Conservation (phyloP, 2,329 filamentous ascomycete species). For the Colletotrichum spaethianum region DNA sequence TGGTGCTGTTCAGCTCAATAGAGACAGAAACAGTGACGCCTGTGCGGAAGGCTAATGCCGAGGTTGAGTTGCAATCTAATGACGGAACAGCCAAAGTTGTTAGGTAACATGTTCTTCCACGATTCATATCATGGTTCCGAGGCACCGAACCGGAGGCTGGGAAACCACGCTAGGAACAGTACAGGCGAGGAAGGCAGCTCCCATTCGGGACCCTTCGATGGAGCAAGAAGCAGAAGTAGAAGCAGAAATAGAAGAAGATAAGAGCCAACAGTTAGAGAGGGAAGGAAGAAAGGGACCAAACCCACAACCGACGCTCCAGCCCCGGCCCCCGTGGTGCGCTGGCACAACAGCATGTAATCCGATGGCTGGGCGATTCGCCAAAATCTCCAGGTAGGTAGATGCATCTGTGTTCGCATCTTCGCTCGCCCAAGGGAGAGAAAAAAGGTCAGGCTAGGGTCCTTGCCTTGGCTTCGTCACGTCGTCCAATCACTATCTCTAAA, state of each 20-base stretch:
- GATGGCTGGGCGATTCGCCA: slow-evolving; percentile 3
- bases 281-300: background rate
- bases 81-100: background rate
- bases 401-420: background rate
- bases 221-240: background rate
- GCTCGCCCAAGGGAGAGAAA: background rate
- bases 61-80: background rate
- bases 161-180: background rate
- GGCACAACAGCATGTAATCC: background rate
- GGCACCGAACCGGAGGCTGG: background rate
- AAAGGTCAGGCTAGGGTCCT: slow-evolving; percentile 11
- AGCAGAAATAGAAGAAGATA: background rate
- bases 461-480: background rate
- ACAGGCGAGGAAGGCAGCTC: background rate
- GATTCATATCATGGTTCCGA: background rate
- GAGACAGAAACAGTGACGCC: background rate
- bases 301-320: background rate
- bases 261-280: no score
- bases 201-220: background rate
- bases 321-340: background rate
- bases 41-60: background rate
- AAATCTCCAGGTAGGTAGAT: slow-evolving; percentile 1
- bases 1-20: background rate
- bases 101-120: background rate
- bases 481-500: background rate